These are phyloP conservation scores for Lasiosphaeris hirsuta DNA, from an alignment of 495 filamentous ascomycete genomes.

Conservation along the genomic window DNA sequence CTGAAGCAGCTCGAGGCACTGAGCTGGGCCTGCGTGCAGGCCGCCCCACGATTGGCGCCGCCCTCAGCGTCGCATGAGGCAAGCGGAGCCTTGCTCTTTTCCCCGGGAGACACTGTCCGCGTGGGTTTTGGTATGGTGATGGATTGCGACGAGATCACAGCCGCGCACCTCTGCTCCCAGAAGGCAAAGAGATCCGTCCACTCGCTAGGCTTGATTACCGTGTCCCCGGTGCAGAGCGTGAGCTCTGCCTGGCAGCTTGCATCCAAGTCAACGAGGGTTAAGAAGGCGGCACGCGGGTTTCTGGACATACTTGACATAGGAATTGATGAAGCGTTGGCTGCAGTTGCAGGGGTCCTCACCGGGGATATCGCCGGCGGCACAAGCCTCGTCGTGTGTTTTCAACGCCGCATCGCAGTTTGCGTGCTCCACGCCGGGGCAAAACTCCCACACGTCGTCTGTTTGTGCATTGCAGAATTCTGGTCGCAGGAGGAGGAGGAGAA, in stretches of 20 bases:
- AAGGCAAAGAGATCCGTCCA: background rate
- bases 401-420: background rate
- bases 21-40: background rate
- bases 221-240: background rate
- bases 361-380: background rate
- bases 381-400: background rate
- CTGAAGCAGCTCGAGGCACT: background rate
- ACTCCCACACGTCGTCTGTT: background rate
- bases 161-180: background rate
- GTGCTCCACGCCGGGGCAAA: background rate
- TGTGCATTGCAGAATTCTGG: background rate
- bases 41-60: background rate
- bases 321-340: background rate
- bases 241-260: background rate
- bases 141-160: background rate
- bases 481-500: background rate
- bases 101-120: background rate
- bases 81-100: background rate
- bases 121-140: background rate
- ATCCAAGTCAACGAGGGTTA: background rate
- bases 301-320: background rate
- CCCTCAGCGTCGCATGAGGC: background rate
- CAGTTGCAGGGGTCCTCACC: background rate
- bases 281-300: background rate
- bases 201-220: background rate